Percentiles rank a stretch among this genome's conserved stretches.
Conservation (phyloP, 2,329 filamentous ascomycete species). For the Talaromyces sp. region DNA sequence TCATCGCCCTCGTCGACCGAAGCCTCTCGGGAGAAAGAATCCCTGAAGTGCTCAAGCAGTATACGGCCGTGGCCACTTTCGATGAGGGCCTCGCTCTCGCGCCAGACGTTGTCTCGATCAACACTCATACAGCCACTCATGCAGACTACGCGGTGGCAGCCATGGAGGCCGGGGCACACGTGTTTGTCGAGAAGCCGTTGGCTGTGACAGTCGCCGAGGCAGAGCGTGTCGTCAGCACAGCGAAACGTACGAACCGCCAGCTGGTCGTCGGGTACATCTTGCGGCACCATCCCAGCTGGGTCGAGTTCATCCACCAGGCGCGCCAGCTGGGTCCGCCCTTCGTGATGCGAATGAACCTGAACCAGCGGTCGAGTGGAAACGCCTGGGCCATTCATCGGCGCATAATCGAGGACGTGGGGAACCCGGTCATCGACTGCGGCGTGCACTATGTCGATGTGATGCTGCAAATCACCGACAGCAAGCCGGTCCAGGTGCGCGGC, state of each 20-base stretch:
- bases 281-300: slow-evolving; percentile 15
- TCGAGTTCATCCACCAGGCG: slow-evolving; percentile 15
- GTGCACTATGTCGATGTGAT: slow-evolving; percentile 17
- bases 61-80: slow-evolving; percentile 5
- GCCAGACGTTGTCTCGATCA: slow-evolving; percentile 15
- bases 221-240: slow-evolving; percentile 10
- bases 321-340: slow-evolving; percentile 15
- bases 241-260: slow-evolving; percentile 11
- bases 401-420: slow-evolving; percentile 13
- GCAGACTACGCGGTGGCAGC: slow-evolving; percentile 13
- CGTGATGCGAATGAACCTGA: slow-evolving; percentile 17
- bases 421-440: slow-evolving; percentile 14
- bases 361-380: slow-evolving; percentile 13
- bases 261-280: slow-evolving; percentile 14
- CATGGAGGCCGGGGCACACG: slow-evolving; percentile 15
- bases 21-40: slow-evolving; percentile 6
- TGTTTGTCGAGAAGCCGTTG: slow-evolving; percentile 15
- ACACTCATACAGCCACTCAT: slow-evolving; percentile 13
- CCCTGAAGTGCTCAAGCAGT: slow-evolving; percentile 8
- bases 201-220: slow-evolving; percentile 11
- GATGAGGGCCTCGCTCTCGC: slow-evolving; percentile 10
- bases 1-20: slow-evolving; percentile 12
- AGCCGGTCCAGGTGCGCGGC: slow-evolving; percentile 14
- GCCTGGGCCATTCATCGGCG: slow-evolving; percentile 14
- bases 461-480: slow-evolving; percentile 15